These are phyloP conservation scores for Tylopilus rubrobrunneus DNA, from an alignment of 768 basidiomycete genomes.

Conservation along the genomic window DNA sequence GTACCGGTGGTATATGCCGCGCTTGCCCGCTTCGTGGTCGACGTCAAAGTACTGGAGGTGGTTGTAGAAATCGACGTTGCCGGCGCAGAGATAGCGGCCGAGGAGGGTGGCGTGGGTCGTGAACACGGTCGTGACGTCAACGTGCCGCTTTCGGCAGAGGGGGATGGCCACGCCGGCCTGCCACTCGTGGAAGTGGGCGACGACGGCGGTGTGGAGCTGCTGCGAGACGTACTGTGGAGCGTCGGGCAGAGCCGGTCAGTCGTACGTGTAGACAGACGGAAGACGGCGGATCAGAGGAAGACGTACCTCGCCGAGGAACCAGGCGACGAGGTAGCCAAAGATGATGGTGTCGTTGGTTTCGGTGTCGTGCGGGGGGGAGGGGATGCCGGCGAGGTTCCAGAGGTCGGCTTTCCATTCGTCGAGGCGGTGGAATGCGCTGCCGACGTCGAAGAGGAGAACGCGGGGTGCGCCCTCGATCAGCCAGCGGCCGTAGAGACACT, in stretches of 20 bases:
- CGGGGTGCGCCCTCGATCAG: slow-evolving; percentile 95
- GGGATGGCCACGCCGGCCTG: slow-evolving; percentile 96
- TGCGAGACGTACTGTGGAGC: slow-evolving; percentile 66
- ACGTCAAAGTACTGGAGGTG: slow-evolving; percentile 99
- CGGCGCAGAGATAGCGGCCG: slow-evolving; percentile 97
- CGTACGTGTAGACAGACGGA: neutral
- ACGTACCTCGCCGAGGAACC: slow-evolving; percentile 98
- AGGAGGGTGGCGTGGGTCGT: slow-evolving; percentile 98
- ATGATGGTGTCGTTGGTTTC: slow-evolving; percentile 99
- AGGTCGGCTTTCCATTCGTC: slow-evolving; percentile 99
- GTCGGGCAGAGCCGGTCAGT: slow-evolving; percentile 10
- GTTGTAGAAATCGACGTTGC: slow-evolving; percentile 99
- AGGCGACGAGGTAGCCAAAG: slow-evolving; percentile 96
- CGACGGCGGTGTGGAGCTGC: slow-evolving; percentile 80
- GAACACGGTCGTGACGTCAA: slow-evolving; percentile 98
- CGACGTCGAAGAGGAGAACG: slow-evolving; percentile 94
- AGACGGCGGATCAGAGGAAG: slow-evolving; percentile 1
- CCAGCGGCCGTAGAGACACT: slow-evolving; percentile 95
- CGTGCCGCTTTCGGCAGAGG: slow-evolving; percentile 91
- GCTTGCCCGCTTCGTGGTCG: slow-evolving; percentile 98
- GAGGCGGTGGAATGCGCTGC: slow-evolving; percentile 77
- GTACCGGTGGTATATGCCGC: slow-evolving; percentile 97
- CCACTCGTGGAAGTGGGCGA: slow-evolving; percentile 99
- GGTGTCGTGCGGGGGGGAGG: slow-evolving; percentile 91
- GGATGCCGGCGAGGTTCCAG: slow-evolving; percentile 98